A percentile compares a stretch with the other conserved stretches of the same genome.
These are phyloP conservation scores for Arabidopsis thaliana DNA, from an alignment of 345 rosid genomes.

Conservation along the genomic window DNA sequence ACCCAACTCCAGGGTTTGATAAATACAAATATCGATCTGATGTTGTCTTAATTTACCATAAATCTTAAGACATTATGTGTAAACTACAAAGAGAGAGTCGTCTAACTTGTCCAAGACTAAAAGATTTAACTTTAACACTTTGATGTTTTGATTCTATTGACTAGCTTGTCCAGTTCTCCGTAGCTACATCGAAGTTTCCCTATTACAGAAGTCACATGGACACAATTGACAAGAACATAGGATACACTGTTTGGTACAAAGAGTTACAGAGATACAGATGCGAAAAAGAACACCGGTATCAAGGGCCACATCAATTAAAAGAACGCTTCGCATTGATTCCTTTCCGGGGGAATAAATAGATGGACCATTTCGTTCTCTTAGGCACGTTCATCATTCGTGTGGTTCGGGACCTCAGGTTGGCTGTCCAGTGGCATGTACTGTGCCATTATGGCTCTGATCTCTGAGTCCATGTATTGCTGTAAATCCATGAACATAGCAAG, in stretches of 20 bases:
- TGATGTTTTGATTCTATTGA: slow-evolving; percentile 27
- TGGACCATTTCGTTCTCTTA: slow-evolving; percentile 41
- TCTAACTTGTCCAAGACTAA: not conserved
- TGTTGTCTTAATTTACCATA: no score
- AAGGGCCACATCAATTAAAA: slow-evolving; percentile 32
- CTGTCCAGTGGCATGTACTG: slow-evolving; percentile 98
- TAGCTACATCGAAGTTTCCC: slow-evolving; percentile 30
- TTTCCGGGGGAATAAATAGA: slow-evolving; percentile 21
- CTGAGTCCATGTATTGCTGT: slow-evolving; percentile 98
- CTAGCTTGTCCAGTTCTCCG: slow-evolving; percentile 11
- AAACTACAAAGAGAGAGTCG: not conserved
- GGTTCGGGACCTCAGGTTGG: slow-evolving; percentile 75
- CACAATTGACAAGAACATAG: not conserved
- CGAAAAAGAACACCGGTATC: not conserved
- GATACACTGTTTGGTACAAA: slow-evolving; percentile 21
- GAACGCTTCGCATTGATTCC: slow-evolving; percentile 34
- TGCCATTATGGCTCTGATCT: slow-evolving; percentile 97
- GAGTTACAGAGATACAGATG: slow-evolving; percentile 24
- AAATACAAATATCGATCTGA: no score
- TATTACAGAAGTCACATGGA: slow-evolving; percentile 25
- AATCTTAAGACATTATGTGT: no score
- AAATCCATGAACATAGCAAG: slow-evolving; percentile 13
- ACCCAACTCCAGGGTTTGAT: no score
- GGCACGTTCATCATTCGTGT: slow-evolving; percentile 60
- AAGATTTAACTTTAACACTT: not conserved